Conservation (phyloP, 2,329 filamentous ascomycete species). For the Cercospora berteroae region DNA sequence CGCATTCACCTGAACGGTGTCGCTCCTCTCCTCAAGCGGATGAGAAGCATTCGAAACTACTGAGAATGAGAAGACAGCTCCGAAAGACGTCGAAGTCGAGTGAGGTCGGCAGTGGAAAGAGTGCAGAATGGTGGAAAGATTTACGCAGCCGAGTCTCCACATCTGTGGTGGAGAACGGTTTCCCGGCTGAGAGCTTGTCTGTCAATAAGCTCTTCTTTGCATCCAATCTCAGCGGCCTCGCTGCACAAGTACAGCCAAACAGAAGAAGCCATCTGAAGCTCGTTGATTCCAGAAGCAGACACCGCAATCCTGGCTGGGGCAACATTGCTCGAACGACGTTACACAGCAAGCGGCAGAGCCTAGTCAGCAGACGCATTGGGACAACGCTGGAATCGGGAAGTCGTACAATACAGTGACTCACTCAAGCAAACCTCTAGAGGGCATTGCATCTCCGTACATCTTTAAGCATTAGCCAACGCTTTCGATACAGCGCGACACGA, state of each 20-base stretch:
- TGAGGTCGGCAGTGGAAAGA: not conserved
- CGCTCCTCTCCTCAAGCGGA: not conserved
- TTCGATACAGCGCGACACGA: not conserved
- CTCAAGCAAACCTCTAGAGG: not conserved
- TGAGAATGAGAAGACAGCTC: not conserved
- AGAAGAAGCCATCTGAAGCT: not conserved
- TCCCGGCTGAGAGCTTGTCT: not conserved
- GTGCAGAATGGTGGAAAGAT: not conserved
- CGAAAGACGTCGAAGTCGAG: not conserved
- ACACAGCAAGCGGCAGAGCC: not conserved
- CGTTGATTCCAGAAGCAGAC: not conserved
- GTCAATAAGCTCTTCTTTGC: not conserved
- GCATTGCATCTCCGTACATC: not conserved
- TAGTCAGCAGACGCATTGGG: not conserved
- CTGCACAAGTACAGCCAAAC: not conserved
- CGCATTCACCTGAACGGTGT: conserved; percentile 4
- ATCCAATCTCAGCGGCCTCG: not conserved
- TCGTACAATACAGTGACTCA: not conserved
- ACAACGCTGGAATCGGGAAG: not conserved
- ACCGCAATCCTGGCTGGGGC: not conserved
- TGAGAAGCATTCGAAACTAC: not conserved
- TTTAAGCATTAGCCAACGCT: not conserved
- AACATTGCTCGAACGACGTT: not conserved
- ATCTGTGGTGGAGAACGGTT: not conserved
- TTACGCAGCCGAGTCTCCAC: not conserved